Evolutionary conservation across 1,284 basidiomycete genomes (phyloP).

Genomic region (Sporisorium sorghi): DNA sequence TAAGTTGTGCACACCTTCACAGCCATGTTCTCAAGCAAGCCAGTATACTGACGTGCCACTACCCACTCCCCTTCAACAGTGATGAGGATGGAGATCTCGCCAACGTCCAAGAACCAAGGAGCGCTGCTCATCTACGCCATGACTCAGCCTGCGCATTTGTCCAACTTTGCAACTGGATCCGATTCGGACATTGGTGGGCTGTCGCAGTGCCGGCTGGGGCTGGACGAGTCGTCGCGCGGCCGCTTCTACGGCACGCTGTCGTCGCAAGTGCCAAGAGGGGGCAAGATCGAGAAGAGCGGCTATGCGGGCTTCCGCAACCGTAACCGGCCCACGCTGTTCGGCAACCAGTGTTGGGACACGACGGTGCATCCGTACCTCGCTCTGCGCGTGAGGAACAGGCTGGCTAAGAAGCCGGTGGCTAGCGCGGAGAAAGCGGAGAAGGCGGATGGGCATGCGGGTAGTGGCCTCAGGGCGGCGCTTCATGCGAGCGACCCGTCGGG

Average conservation of each 20-base stretch:
- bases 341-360: constrained; percentile 82
- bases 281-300: constrained; percentile 70
- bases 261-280: constrained; percentile 67
- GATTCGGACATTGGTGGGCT: constrained; percentile 87
- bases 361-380: constrained; percentile 82
- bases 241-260: constrained; percentile 69
- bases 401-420: constrained; percentile 35
- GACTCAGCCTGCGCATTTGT: constrained; percentile 42
- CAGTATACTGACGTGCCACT: constrained; percentile 11
- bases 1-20: constrained; percentile 13
- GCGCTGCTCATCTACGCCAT: constrained; percentile 57
- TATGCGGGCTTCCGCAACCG: constrained; percentile 84
- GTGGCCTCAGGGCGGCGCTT: constrained; percentile 50
- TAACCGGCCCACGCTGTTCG: constrained; percentile 77
- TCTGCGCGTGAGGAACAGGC: constrained; percentile 76
- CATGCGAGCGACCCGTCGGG: constrained; percentile 55
- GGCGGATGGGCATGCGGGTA: constrained; percentile 8
- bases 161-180: constrained; percentile 77
- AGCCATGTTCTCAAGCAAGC: background rate
- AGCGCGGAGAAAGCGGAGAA: constrained; percentile 16
- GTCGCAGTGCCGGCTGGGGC: constrained; percentile 73
- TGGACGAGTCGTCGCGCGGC: constrained; percentile 55
- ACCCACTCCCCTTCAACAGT: constrained; percentile 25
- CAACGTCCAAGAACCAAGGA: constrained; percentile 45
- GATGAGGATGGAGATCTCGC: constrained; percentile 65